These are phyloP conservation scores for Ceratocystis smalleyi DNA, from an alignment of 2,329 filamentous ascomycete species.

Conservation along the genomic window DNA sequence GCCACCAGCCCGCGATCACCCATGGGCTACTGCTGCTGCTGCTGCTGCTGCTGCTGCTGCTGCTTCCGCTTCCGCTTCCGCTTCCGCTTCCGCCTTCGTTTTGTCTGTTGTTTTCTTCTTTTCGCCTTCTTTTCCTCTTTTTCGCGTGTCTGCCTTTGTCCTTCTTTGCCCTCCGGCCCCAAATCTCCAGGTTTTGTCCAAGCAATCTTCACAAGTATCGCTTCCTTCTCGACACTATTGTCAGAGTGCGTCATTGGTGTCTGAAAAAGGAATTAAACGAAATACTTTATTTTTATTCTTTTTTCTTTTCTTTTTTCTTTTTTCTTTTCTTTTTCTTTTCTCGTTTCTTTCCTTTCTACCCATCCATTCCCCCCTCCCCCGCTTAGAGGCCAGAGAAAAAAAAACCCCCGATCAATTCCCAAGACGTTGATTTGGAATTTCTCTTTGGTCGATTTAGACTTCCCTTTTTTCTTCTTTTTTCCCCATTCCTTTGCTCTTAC, in stretches of 20 bases:
- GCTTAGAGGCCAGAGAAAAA: background rate
- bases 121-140: too few species aligned
- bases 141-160: too few species aligned
- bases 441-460: background rate
- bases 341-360: background rate
- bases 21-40: too few species aligned
- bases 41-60: background rate
- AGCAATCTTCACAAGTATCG: background rate
- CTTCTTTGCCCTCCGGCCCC: too few species aligned
- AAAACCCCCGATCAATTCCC: background rate
- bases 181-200: background rate
- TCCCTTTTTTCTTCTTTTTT: background rate
- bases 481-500: background rate
- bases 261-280: background rate
- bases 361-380: background rate
- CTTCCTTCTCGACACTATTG: background rate
- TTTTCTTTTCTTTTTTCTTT: background rate
- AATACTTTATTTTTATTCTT: background rate
- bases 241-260: constrained; percentile 7
- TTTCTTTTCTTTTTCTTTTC: too few species aligned
- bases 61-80: background rate
- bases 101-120: too few species aligned
- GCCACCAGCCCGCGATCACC: too few species aligned
- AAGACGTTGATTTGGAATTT: background rate
- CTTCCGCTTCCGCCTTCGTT: background rate